Conservation (phyloP, 768 basidiomycete genomes). For the Rhizopogon salebrosus region DNA sequence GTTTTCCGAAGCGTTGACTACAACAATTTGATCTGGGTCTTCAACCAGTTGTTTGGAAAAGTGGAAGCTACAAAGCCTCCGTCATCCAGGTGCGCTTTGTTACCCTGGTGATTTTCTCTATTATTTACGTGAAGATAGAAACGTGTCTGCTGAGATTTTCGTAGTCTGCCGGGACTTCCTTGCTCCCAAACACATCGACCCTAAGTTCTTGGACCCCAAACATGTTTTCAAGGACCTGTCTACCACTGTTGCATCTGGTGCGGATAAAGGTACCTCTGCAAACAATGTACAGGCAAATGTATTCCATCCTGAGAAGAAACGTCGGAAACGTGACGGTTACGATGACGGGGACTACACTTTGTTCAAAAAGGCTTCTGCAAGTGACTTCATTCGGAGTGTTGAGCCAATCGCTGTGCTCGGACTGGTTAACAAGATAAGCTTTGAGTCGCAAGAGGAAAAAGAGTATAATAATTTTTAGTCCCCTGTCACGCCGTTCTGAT, state of each 20-base stretch:
- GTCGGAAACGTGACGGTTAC: conserved; percentile 90
- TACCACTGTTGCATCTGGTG: conserved; percentile 36
- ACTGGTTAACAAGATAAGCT: conserved; percentile 69
- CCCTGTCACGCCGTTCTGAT: conserved; percentile 2
- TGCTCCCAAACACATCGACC: conserved; percentile 93
- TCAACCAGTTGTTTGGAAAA: conserved; percentile 90
- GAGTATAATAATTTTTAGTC: conserved; percentile 42
- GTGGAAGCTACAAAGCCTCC: conserved; percentile 99
- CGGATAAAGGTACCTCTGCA: conserved; percentile 49
- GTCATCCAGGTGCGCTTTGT: conserved; percentile 72
- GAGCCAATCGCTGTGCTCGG: conserved; percentile 84
- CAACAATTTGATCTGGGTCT: conserved; percentile 98
- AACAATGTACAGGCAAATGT: conserved; percentile 83
- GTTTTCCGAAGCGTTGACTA: conserved; percentile 98
- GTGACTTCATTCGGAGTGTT: conserved; percentile 59
- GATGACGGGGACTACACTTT: conserved; percentile 91
- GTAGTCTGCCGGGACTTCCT: conserved; percentile 95
- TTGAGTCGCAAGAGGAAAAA: conserved; percentile 81
- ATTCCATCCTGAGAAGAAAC: conserved; percentile 96
- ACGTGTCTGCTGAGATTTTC: conserved; percentile 99
- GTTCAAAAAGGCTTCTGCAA: conserved; percentile 67
- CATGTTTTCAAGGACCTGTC: conserved; percentile 95
- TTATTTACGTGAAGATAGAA: conserved; percentile 41
- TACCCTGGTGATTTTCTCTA: not conserved
- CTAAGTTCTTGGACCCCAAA: conserved; percentile 95